Evolutionary conservation across 176 grass and related monocot species (phyloP).

Genomic region (Poa pratensis): DNA sequence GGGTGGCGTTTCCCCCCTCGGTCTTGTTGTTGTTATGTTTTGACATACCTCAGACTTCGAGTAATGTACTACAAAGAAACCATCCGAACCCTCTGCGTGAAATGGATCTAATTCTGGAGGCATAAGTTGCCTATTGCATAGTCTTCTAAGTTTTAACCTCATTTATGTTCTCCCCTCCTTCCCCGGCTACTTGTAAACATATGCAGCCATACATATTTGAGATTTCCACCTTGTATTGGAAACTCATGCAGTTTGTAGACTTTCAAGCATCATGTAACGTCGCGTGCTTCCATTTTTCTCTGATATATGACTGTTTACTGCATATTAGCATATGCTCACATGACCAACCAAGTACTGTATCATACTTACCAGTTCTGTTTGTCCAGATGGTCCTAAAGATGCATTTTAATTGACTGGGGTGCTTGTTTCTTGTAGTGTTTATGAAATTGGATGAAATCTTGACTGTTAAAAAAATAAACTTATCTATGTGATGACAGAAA

Average conservation of each 20-base stretch:
- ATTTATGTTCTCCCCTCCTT: background rate
- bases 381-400: background rate
- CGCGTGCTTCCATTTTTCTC: background rate
- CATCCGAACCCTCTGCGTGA: too few species aligned
- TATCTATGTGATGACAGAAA: background rate
- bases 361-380: too few species aligned
- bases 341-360: background rate
- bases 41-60: too few species aligned
- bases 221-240: background rate
- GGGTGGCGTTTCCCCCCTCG: too few species aligned
- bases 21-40: too few species aligned
- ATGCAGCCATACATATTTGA: background rate
- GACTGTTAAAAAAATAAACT: background rate
- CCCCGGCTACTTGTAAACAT: background rate
- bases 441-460: constrained; percentile 15
- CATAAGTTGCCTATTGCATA: too few species aligned
- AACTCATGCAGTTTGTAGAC: too few species aligned
- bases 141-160: background rate
- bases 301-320: background rate
- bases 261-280: too few species aligned
- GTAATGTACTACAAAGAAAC: too few species aligned
- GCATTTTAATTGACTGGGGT: background rate
- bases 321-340: background rate
- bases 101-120: too few species aligned
- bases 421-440: background rate